Conservation (phyloP, 345 rosid genomes). For the Durio zibethinus region DNA sequence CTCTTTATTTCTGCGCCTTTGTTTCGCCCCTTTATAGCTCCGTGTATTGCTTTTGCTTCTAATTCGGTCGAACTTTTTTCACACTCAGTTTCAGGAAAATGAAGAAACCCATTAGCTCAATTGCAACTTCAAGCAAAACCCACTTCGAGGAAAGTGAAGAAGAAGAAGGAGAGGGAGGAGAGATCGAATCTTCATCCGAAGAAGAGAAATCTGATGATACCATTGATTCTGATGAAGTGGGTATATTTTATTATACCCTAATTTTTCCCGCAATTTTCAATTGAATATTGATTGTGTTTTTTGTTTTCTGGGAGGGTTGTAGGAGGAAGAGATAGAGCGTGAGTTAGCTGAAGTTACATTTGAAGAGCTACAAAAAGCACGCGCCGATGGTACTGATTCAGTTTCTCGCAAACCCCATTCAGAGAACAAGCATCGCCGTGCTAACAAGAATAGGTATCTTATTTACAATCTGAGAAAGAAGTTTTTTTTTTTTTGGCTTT, state of each 20-base stretch:
- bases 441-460: conserved; percentile 66
- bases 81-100: conserved; percentile 6
- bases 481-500: neutral
- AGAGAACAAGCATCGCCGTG: conserved; percentile 51
- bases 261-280: too few relatives aligned
- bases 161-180: conserved; percentile 18
- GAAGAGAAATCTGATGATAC: conserved; percentile 23
- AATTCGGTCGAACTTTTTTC: neutral
- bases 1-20: neutral
- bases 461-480: neutral
- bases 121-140: conserved; percentile 24
- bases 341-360: conserved; percentile 71
- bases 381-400: conserved; percentile 65
- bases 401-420: conserved; percentile 26
- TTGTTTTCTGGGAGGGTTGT: neutral
- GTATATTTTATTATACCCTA: neutral
- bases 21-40: too few relatives aligned
- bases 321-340: conserved; percentile 64
- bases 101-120: conserved; percentile 23
- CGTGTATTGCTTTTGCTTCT: neutral
- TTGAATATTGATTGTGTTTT: neutral
- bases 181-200: conserved; percentile 21
- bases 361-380: conserved; percentile 69
- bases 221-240: conserved; percentile 28
- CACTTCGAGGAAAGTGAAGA: conserved; percentile 29